Base-by-base conservation (phyloP, 1,139 yeast genomes). In the Taphrina communis region DNA sequence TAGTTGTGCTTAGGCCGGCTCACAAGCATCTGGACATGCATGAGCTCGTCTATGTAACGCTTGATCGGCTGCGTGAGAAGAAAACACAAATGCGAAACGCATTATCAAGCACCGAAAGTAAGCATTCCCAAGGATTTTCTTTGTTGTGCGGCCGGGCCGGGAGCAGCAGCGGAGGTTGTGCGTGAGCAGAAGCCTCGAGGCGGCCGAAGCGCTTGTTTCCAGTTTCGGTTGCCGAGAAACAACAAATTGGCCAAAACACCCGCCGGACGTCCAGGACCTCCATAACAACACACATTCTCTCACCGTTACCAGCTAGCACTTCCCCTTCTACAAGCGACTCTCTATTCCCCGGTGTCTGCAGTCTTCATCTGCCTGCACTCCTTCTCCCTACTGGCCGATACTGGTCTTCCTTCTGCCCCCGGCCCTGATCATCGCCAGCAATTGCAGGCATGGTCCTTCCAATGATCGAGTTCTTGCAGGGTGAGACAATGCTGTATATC, bases 391-490 rank as follows among this genome's bases (percentile, higher is more conserved):
- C n/a, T n/a, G n/a, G 42, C 11, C 42, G 42, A 39, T 5, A 11
- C 14, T 0, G 42, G 42, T 39, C 1, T 39, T 9, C 14, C 14
- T 11, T 39, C 1, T 1, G 11, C n/a, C 12, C 19, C 19, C n/a
- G 1, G 48, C 19, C 17, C n/a, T 44, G 48, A 44, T 44, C 19
- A n/a, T 44, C 9, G 48, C 48, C 17, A 44, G 2, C 48, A n/a
- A 12, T 17, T 36, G 41, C 19, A 39, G 36, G 31, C 35, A 63
- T 63, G 67, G 59, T 57, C 35, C 61, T 57, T 46, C 67, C 67
- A 36, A 70, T 70, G 71, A 65, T 70, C 31, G 71, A 70, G 65
- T 70, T 70, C 62, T 53, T 70, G 56, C 68, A 70, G 48, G 70
- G 71, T 70, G 69, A 11, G 53, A 17, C n/a, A 6, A 50, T 44